These are phyloP conservation scores for Heliosperma pusillum DNA, from an alignment of 148 eudicot species.

Conservation along the genomic window DNA sequence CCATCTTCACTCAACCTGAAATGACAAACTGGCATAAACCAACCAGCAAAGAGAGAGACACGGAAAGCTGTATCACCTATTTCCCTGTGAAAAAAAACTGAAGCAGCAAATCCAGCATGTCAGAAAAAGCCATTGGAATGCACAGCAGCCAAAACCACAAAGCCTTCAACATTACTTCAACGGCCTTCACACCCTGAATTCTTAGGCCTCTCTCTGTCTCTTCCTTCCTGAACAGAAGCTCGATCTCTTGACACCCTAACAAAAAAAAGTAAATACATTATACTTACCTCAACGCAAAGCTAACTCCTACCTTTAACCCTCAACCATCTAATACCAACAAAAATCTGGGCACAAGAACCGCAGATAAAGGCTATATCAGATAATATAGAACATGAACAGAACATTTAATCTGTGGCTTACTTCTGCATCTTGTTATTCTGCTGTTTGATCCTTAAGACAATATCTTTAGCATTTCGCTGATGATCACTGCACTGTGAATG, in stretches of 20 bases:
- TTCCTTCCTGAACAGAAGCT: conserved; percentile 46
- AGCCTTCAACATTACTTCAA: conserved; percentile 42
- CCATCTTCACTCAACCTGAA: conserved; percentile 66
- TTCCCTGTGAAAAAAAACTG: conserved; percentile 39
- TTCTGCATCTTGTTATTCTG: conserved; percentile 63
- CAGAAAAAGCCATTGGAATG: conserved; percentile 21
- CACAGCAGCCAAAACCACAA: conserved; percentile 19
- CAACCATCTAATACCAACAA: neutral
- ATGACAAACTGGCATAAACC: conserved; percentile 59
- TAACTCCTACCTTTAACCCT: neutral
- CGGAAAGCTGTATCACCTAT: conserved; percentile 52
- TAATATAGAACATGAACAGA: neutral
- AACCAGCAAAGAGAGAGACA: conserved; percentile 45
- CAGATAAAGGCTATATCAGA: neutral
- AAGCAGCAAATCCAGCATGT: conserved; percentile 26
- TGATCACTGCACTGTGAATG: conserved; percentile 91
- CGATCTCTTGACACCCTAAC: conserved; percentile 52
- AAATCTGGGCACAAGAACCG: conserved; percentile 1
- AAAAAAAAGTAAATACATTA: conserved; percentile 21
- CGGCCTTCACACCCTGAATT: conserved; percentile 44
- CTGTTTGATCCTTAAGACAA: conserved; percentile 68
- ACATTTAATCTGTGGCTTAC: conserved; percentile 38
- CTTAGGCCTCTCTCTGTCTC: conserved; percentile 53
- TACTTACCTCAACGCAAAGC: no score
- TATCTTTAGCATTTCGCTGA: conserved; percentile 73